Evolutionary conservation across 1,139 yeast species (phyloP), one percentile per base, ranked within the genome.

Genomic region (Magnusiomyces suaveolens): DNA sequence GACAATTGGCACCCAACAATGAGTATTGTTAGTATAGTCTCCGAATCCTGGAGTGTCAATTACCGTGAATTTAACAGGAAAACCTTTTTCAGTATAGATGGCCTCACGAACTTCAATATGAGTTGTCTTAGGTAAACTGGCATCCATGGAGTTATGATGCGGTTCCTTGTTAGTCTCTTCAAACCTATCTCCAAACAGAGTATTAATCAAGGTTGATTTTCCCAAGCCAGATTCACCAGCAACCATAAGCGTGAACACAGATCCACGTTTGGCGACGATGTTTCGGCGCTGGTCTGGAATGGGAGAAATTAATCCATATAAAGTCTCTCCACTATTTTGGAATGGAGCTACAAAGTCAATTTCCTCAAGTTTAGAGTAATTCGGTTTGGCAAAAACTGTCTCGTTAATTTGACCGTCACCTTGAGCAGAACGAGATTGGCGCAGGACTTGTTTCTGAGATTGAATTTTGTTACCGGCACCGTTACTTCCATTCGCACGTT

Each of bases 201-300:
- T 87, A 70, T 88, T 87, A 68, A 89, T 76, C 62, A 88, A 87
- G 0, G 97, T 88, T 18, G 95, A 84, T 69, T 89, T 70, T 18
- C 58, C 58, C 52, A 88, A 74, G 3, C 96, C 96, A 54, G 90
- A 82, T 70, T 88, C 96, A 62, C 97, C 97, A 46, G 88, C 89
- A 29, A 88, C 86, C 96, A 89, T 87, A 60, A 89, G 63, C 47
- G 95, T 88, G 74, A 88, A 86, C n/a, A 82, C 78, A 56, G 90
- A 86, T 39, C 95, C 96, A 63, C 81, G 77, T 59, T 84, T 82
- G 59, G 89, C 83, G 52, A 86, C 87, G 60, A 85, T 82, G 67
- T 83, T 85, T 70, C 84, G 85, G 69, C 87, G 80, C 73, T 88
- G 96, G 64, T 86, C 86, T 54, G 96, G 96, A 62, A 88, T 77